phyloP scores from a whole-genome alignment of 768 basidiomycete species.

The Neoboletus brunneissimus region DNA sequence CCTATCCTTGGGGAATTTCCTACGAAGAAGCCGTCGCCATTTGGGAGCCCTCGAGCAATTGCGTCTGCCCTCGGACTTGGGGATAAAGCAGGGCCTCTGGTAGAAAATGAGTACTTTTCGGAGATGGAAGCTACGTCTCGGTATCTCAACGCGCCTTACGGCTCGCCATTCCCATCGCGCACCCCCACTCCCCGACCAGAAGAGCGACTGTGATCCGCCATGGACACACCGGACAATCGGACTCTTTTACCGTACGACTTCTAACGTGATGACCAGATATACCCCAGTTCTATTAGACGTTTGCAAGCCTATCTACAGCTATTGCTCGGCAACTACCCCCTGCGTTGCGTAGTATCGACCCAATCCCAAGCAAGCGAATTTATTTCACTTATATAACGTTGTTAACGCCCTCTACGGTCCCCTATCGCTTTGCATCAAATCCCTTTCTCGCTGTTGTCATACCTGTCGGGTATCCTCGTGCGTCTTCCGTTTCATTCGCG shows the following conservation, averaged over 20 bases:
- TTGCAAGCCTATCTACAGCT: constrained; percentile 32
- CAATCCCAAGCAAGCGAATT: constrained; percentile 29
- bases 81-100: constrained; percentile 26
- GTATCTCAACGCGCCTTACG: constrained; percentile 49
- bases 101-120: constrained; percentile 35
- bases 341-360: constrained; percentile 23
- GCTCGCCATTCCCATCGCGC: constrained; percentile 48
- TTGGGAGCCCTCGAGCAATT: constrained; percentile 49
- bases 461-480: constrained; percentile 20
- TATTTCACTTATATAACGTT: constrained; percentile 37
- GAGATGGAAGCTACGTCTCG: constrained; percentile 43
- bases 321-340: constrained; percentile 30
- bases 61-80: constrained; percentile 48
- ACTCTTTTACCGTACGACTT: constrained; percentile 32
- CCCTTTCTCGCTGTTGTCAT: constrained; percentile 16
- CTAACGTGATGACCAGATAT: constrained; percentile 35
- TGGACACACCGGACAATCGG: constrained; percentile 16
- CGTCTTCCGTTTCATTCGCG: constrained; percentile 10
- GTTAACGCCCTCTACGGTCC: constrained; percentile 28
- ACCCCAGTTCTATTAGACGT: constrained; percentile 34
- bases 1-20: constrained; percentile 62
- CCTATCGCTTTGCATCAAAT: constrained; percentile 24
- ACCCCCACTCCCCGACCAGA: constrained; percentile 44
- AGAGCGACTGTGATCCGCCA: constrained; percentile 28
- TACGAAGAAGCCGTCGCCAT: constrained; percentile 45